Evolutionary conservation across 495 filamentous ascomycete species (phyloP), one percentile per base, ranked within the genome.

Genomic region (Penicillium nucicola): DNA sequence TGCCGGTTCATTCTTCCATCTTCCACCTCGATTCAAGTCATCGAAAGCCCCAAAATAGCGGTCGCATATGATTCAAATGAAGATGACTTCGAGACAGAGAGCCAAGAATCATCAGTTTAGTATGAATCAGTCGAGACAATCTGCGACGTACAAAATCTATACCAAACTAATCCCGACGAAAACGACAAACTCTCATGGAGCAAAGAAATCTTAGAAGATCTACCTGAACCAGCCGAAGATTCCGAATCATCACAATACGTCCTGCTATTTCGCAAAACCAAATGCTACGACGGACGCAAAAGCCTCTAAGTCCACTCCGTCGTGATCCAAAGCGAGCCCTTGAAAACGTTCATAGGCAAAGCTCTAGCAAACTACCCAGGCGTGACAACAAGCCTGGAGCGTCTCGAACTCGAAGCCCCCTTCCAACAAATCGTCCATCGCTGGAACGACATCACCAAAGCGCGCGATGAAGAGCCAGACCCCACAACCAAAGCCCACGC

Each of bases 381-480:
- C 17, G 74, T 88, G 12, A 84, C 84, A 0, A 75, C 80, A 30
- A 77, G 71, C 13, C 64, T 89, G 11, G 67, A 80, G 41, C 76
- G 79, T 0, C 67, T 89, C 4, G 77, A 81, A 39, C 86, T 88
- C 57, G 62, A 62, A 14, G 71, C 70, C 0, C 81, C 81, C 0
- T 88, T 88, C 61, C 65, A 79, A 60, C 79, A 81, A 0, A 79
- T 89, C 32, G 78, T 89, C 32, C 81, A 89, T 64, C 76, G 85
- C 18, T 90, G 86, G 86, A 57, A 70, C 4, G 67, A 76, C 28
- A 73, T 90, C 36, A 48, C 65, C 14, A 48, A 68, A 12, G 76
- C 77, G 34, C 65, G 77, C 19, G 58, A 77, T 8, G 66, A 75
- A 6, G 75, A 80, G 39, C 22, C 60, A 7, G 79, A 84, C 25